These are phyloP conservation scores for Trametes polyzona DNA, from an alignment of 1,284 basidiomycete species.

Conservation along the genomic window DNA sequence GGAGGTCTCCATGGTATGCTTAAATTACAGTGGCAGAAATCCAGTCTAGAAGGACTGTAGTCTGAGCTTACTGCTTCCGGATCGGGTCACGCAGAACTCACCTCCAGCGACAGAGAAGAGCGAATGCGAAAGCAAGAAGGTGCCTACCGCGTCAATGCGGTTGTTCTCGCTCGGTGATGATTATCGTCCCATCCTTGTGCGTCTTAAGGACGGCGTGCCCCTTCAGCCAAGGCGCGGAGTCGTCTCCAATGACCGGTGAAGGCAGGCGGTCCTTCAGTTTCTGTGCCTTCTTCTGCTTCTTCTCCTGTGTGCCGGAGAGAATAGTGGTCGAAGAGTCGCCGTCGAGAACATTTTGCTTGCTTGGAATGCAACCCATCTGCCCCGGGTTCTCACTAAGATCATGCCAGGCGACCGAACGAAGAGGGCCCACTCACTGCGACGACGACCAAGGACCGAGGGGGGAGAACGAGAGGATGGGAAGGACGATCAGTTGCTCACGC, in stretches of 20 bases:
- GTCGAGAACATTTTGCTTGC: conserved; percentile 40
- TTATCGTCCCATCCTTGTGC: conserved; percentile 30
- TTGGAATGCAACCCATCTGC: conserved; percentile 49
- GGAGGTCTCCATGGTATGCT: conserved; percentile 7
- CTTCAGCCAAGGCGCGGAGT: conserved; percentile 40
- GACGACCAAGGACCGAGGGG: conserved; percentile 9
- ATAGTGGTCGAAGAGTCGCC: conserved; percentile 19
- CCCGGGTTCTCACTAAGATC: neutral
- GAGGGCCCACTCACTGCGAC: conserved; percentile 14
- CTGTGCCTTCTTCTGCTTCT: conserved; percentile 22
- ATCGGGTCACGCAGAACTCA: neutral
- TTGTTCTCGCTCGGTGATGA: conserved; percentile 24
- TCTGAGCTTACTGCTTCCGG: neutral
- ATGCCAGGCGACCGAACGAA: neutral
- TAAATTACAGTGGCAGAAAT: conserved; percentile 9
- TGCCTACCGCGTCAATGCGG: neutral
- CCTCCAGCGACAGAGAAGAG: conserved; percentile 17
- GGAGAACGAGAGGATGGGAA: neutral
- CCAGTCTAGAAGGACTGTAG: conserved; percentile 1
- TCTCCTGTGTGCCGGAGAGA: conserved; percentile 13
- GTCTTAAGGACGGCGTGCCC: conserved; percentile 30
- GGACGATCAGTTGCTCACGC: neutral
- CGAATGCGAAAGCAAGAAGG: neutral
- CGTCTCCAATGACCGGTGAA: conserved; percentile 36
- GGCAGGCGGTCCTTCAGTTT: conserved; percentile 19